phyloP scores from a whole-genome alignment of 2,329 filamentous ascomycete species.

The Seiridium unicorne region DNA sequence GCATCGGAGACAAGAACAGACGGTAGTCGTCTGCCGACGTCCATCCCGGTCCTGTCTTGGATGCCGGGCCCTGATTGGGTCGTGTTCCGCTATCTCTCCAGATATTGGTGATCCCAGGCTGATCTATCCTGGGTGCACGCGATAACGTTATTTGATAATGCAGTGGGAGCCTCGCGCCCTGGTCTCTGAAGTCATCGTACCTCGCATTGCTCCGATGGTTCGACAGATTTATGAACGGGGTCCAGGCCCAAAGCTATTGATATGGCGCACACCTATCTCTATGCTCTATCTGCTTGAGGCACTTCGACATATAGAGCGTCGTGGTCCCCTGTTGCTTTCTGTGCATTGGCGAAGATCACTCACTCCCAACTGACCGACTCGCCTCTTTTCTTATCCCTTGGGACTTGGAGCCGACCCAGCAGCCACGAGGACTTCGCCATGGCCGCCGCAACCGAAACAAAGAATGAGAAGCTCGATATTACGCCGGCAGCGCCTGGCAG shows the following conservation, averaged over 20 bases:
- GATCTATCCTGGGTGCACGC: neutral
- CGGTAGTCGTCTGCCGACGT: neutral
- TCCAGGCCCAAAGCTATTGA: neutral
- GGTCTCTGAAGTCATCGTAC: neutral
- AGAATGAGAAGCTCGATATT: slow-evolving; percentile 9
- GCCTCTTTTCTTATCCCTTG: no score
- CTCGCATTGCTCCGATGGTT: slow-evolving; percentile 1
- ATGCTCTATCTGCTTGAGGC: neutral
- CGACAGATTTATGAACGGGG: neutral
- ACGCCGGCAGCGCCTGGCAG: neutral
- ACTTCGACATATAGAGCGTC: neutral
- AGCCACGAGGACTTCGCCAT: neutral
- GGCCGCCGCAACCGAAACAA: neutral
- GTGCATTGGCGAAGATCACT: no score
- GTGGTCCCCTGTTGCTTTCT: no score
- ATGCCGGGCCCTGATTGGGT: neutral
- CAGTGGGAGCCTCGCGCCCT: neutral
- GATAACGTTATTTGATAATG: neutral
- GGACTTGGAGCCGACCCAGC: no score
- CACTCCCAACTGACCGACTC: no score
- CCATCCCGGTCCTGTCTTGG: neutral
- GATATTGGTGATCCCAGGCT: neutral
- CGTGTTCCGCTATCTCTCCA: neutral
- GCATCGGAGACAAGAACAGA: neutral
- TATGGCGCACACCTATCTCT: neutral